Evolutionary conservation across 345 rosid genomes (phyloP), one percentile per base, ranked within the genome.

Genomic region (Pseudoturritis turrita): DNA sequence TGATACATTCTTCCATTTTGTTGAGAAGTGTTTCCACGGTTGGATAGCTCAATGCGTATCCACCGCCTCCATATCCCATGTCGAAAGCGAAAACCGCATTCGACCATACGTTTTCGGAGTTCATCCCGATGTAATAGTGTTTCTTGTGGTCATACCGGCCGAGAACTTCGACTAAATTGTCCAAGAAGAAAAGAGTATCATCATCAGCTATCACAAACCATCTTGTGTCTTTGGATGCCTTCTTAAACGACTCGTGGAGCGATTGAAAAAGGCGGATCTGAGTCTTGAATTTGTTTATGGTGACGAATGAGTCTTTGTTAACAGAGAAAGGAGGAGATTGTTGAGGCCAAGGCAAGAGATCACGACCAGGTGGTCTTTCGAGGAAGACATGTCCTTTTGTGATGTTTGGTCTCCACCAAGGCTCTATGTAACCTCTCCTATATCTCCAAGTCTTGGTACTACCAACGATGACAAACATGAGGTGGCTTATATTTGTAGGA

Each of bases 51-150:
- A 88, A 56, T 55, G 88, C 91, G 45, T 82, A 83, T 8, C 96
- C 94, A 11, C 82, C 89, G 17, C 96, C 96, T 29, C 96, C 96
- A 58, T 71, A 88, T 3, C 80, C 96, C 96, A 90, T 88, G 10
- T 84, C 82, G 10, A 88, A 90, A 4, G 88, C 66, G 29, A 85
- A 80, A 26, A 71, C 33, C 5, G 49, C 70, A 45, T 86, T 86
- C 0, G 86, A 77, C 63, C 55, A 56, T 4, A 84, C 23, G 52
- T 77, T 67, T 58, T 88, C 94, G 0, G 90, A 86, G 52, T 56
- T 81, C 52, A 76, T 66, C 6, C 96, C 91, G 3, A 86, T 81
- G 72, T 88, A 90, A 9, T 70, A 47, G 21, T 79, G 77, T 39
- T 82, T 78, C 1, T 68, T 83, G 60, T 88, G 89, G 69, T 90